These are phyloP conservation scores for Petasospora fabianii DNA, from an alignment of 1,139 yeast genomes.

Conservation along the genomic window DNA sequence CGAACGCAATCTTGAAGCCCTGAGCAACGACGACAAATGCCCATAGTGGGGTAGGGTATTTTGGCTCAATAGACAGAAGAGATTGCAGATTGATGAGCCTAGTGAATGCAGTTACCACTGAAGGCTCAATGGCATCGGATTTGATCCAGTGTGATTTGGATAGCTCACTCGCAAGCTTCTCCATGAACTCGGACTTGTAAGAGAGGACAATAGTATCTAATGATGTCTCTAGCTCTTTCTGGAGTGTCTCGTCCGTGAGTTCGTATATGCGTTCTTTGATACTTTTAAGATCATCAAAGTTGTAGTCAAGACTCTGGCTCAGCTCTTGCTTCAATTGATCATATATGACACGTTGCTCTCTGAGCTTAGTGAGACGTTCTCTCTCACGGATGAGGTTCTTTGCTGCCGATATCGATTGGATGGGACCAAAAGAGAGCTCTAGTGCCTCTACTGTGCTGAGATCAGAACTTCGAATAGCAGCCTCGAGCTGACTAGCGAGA, in stretches of 20 bases:
- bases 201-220: conserved; percentile 13
- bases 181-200: conserved; percentile 5
- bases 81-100: conserved; percentile 39
- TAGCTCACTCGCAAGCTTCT: conserved; percentile 16
- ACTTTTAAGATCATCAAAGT: conserved; percentile 20
- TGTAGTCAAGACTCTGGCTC: conserved; percentile 12
- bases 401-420: conserved; percentile 16
- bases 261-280: conserved; percentile 24
- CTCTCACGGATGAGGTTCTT: conserved; percentile 14
- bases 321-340: conserved; percentile 12
- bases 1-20: conserved; percentile 59
- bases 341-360: conserved; percentile 12
- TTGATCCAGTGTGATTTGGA: conserved; percentile 19
- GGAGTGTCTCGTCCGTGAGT: conserved; percentile 15
- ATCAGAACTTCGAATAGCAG: conserved; percentile 20
- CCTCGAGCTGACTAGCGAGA: conserved; percentile 15
- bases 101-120: conserved; percentile 21
- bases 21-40: conserved; percentile 54
- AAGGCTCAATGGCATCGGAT: conserved; percentile 14
- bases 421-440: conserved; percentile 13
- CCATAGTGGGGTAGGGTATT: conserved; percentile 50
- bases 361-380: conserved; percentile 16
- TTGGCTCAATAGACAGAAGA: conserved; percentile 30
- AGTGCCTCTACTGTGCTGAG: conserved; percentile 18
- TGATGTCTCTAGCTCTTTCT: conserved; percentile 9